These are phyloP conservation scores for Camelina sativa DNA, from an alignment of 345 rosid species.

Conservation along the genomic window DNA sequence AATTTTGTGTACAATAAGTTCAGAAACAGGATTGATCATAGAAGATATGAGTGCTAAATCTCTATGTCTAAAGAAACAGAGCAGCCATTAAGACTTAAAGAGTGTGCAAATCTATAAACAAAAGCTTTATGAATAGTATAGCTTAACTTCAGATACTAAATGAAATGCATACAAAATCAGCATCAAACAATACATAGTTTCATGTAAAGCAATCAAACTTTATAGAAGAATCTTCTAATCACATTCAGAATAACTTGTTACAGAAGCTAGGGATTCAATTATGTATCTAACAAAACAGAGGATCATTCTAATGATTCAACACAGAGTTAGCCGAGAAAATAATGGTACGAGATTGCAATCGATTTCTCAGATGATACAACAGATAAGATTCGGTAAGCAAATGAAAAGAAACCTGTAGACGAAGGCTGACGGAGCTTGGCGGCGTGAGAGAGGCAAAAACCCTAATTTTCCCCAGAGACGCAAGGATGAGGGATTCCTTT, in stretches of 20 bases:
- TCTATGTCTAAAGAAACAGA: not conserved
- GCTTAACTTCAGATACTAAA: not conserved
- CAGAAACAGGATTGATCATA: constrained; percentile 3
- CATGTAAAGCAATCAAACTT: no score
- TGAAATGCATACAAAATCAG: no score
- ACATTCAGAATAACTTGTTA: not conserved
- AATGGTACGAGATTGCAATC: not conserved
- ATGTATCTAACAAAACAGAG: not conserved
- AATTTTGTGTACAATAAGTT: not conserved
- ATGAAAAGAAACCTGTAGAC: constrained; percentile 21
- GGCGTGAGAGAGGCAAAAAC: constrained; percentile 3
- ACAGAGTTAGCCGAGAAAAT: not conserved
- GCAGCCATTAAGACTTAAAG: no score
- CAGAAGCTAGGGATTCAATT: not conserved
- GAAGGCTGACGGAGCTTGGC: not conserved
- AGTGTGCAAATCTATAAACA: no score
- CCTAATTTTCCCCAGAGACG: constrained; percentile 22
- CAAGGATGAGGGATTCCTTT: not conserved
- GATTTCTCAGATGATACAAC: not conserved
- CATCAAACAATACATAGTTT: not conserved
- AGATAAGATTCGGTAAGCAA: not conserved
- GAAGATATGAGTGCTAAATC: not conserved
- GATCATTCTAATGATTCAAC: not conserved
- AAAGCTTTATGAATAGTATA: no score
- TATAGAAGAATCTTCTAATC: not conserved